Base-by-base conservation (phyloP, 148 eudicot genomes). In the Euryodendron excelsum region DNA sequence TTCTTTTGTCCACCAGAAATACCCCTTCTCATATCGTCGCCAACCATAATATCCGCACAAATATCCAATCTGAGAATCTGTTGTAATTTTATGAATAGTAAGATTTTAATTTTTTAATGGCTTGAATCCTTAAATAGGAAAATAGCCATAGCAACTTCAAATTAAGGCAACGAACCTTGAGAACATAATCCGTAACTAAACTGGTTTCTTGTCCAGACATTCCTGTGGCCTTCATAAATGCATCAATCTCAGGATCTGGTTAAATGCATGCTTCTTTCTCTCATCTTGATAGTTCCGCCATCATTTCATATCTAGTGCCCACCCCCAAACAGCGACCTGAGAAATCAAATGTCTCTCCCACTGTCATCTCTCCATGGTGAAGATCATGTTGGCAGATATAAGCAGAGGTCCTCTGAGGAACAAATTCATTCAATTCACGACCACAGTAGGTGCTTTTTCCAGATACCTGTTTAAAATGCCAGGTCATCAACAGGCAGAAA, bases 1-100 rank as follows among this genome's bases (percentile, higher is more conserved):
- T 94, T 94, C 90, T 92, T 94, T 82, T 94, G 89, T 44, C 98
- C 98, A 63, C 98, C 98, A 47, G 98, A 94, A 52, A 94, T 88
- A 27, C 98, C 98, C 79, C 98, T 82, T 80, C 82, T 88, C 97
- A 94, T 90, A 23, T 90, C 92, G 82, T 94, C 91, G 11, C 98
- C 98, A 58, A 89, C 91, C 69, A 88, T 65, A 20, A 79, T 83
- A 87, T 88, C 97, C 15, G 93, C 86, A 82, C 98, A 94, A 73
- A 87, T 89, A 84, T 89, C 92, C 77, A 89, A 60, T 31, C 92
- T 90, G 41, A 89, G 88, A 15, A 89, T 84, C 92, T 89, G 80
- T 58, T 27, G 45, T 70, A 82, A 78, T 20, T 31, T 44, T 25
- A 28, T n/a, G 3, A 4, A 76, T 33, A 31, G 36, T 58, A 11